Conservation (phyloP, 495 filamentous ascomycete species). For the Ramalina peruviana region DNA sequence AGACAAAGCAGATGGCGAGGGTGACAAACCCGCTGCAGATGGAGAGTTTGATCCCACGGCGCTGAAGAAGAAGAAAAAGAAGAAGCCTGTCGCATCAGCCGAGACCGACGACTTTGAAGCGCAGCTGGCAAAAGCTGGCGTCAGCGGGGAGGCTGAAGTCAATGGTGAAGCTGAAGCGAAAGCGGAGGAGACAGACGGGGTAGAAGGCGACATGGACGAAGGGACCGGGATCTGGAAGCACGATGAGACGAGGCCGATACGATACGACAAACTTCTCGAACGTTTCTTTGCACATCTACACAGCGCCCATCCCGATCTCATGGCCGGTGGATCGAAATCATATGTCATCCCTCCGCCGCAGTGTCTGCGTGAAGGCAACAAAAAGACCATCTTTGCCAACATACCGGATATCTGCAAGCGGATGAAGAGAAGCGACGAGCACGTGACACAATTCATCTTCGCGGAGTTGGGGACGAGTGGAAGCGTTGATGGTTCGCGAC, state of each 20-base stretch:
- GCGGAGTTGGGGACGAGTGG: constrained; percentile 95
- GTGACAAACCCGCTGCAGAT: constrained; percentile 41
- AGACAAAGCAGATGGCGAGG: constrained; percentile 40
- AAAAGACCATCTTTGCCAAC: constrained; percentile 99
- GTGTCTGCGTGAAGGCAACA: constrained; percentile 98
- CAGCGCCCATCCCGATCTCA: constrained; percentile 86
- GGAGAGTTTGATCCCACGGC: constrained; percentile 58
- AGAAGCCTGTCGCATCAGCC: constrained; percentile 57
- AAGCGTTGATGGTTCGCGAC: constrained; percentile 79
- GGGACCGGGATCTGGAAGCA: constrained; percentile 93
- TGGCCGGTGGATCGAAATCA: constrained; percentile 71
- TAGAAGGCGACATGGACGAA: constrained; percentile 67
- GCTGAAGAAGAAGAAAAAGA: constrained; percentile 95
- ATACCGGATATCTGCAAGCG: constrained; percentile 82
- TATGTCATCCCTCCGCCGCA: constrained; percentile 99
- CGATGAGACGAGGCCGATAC: constrained; percentile 58
- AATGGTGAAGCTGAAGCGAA: constrained; percentile 35
- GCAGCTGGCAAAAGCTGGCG: constrained; percentile 62
- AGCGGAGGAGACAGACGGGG: constrained; percentile 32
- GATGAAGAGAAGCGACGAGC: constrained; percentile 95
- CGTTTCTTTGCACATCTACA: constrained; percentile 89
- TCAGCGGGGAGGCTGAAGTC: constrained; percentile 31
- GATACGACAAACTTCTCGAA: constrained; percentile 67
- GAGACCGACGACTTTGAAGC: constrained; percentile 68
- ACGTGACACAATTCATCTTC: constrained; percentile 93